Conservation (phyloP, 495 filamentous ascomycete species). For the Wilcoxina mikolae region DNA sequence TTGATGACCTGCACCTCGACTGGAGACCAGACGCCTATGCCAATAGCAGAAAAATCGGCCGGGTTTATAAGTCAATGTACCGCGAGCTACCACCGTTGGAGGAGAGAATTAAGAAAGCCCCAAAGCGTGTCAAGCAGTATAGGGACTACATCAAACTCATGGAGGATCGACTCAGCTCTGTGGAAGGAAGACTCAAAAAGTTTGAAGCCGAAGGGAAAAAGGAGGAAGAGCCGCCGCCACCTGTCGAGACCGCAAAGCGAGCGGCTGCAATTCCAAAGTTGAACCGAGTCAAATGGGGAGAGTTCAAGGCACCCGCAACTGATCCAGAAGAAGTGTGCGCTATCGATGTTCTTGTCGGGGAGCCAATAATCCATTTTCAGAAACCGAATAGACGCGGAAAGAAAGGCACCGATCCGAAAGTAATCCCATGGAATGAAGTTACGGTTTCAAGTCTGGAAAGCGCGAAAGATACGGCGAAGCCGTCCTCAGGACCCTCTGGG, state of each 20-base stretch:
- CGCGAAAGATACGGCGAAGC: neutral
- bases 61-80: neutral
- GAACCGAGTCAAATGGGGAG: neutral
- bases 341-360: neutral
- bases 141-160: neutral
- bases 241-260: neutral
- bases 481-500: neutral
- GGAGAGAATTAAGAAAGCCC: neutral
- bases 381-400: neutral
- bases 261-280: neutral
- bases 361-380: neutral
- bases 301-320: neutral
- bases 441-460: neutral
- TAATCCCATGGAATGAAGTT: neutral
- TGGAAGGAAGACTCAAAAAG: neutral
- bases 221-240: neutral
- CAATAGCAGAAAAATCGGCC: neutral
- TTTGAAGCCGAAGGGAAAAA: neutral
- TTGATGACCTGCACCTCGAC: too few species aligned
- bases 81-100: neutral
- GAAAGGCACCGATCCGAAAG: neutral
- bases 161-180: neutral
- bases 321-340: neutral
- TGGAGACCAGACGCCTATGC: neutral
- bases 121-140: neutral